phyloP scores from a whole-genome alignment of 1,284 basidiomycete species.

The Boletellus dicymbophilus region DNA sequence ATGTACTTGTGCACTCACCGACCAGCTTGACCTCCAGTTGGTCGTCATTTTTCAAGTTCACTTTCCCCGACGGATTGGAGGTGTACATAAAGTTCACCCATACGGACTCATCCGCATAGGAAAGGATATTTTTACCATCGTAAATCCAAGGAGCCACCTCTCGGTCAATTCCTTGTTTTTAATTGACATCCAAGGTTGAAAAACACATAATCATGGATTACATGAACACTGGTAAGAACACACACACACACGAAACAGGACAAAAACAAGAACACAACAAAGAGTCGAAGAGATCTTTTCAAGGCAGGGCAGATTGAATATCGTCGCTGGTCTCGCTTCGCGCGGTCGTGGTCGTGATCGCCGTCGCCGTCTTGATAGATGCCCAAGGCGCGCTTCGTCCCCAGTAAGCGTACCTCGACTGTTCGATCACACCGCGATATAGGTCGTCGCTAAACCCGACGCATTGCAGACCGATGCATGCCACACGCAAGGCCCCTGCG shows the following conservation, averaged over 20 bases:
- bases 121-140: no score
- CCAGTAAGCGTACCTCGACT: constrained; percentile 51
- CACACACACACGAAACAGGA: neutral
- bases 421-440: constrained; percentile 64
- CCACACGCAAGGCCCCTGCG: constrained; percentile 67
- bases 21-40: no score
- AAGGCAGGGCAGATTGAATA: constrained; percentile 4
- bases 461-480: constrained; percentile 72
- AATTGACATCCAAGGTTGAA: neutral
- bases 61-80: no score
- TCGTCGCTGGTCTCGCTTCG: constrained; percentile 21
- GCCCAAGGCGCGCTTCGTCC: constrained; percentile 21
- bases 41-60: no score
- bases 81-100: no score
- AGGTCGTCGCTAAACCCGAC: constrained; percentile 66
- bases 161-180: no score
- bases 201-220: neutral
- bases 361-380: constrained; percentile 4
- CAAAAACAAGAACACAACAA: neutral
- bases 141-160: no score
- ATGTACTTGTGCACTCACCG: no score
- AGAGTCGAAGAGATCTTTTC: constrained; percentile 8
- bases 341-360: constrained; percentile 6
- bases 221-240: neutral
- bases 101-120: no score